A percentile compares a stretch with the other conserved stretches of the same genome.
Evolutionary conservation across 1,284 basidiomycete species (phyloP).

Genomic region (Boletellus deceptivus): DNA sequence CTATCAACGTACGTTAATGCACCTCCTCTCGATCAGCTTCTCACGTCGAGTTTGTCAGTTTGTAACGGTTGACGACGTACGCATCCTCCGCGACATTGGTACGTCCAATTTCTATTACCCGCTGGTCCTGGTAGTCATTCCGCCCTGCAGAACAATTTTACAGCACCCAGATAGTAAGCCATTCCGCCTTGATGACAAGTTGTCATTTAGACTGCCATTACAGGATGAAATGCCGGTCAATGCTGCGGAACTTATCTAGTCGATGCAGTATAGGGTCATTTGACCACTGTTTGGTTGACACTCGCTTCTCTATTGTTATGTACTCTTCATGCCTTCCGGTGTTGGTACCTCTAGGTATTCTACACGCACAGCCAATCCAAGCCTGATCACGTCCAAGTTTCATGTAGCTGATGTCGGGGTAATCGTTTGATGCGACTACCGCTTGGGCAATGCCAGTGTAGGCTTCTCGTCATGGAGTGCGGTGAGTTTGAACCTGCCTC

Average conservation of each 20-base stretch:
- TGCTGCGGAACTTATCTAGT: slow-evolving; percentile 79
- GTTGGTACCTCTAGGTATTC: slow-evolving; percentile 38
- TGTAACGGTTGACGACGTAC: slow-evolving; percentile 88
- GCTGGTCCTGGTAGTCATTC: slow-evolving; percentile 10
- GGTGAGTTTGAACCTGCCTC: too few species aligned
- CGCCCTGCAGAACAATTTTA: slow-evolving; percentile 73
- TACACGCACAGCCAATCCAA: not conserved
- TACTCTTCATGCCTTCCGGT: slow-evolving; percentile 36
- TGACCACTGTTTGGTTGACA: not conserved
- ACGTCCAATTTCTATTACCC: slow-evolving; percentile 28
- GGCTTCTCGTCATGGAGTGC: too few species aligned
- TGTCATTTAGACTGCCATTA: slow-evolving; percentile 5
- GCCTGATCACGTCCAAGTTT: too few species aligned
- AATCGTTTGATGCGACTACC: not conserved
- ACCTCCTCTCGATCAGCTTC: slow-evolving; percentile 2
- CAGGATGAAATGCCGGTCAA: slow-evolving; percentile 95
- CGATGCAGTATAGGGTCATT: slow-evolving; percentile 1
- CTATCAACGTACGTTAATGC: slow-evolving; percentile 68
- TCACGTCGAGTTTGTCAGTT: slow-evolving; percentile 52
- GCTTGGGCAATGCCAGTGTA: too few species aligned
- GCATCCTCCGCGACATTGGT: slow-evolving; percentile 90
- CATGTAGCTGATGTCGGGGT: too few species aligned
- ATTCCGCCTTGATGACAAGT: slow-evolving; percentile 11
- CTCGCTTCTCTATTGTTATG: slow-evolving; percentile 10
- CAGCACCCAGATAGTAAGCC: slow-evolving; percentile 80